phyloP scores from a whole-genome alignment of 306 rosid species.

The Inga oerstediana region DNA sequence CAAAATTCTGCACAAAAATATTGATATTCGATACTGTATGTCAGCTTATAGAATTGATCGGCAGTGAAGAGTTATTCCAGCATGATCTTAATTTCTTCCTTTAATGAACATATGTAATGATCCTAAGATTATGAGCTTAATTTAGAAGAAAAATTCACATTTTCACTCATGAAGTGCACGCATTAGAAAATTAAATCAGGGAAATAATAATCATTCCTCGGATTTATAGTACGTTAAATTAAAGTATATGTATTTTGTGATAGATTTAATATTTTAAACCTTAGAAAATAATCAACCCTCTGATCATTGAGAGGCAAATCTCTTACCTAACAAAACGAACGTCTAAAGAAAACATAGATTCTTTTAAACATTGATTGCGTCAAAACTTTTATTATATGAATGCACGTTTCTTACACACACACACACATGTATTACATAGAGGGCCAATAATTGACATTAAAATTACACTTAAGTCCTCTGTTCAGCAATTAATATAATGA shows the following conservation, averaged over 20 bases:
- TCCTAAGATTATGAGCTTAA: not conserved
- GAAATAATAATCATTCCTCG: not conserved
- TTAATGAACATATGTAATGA: not conserved
- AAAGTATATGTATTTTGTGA: not conserved
- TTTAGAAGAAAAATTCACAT: not conserved
- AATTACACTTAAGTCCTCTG: not conserved
- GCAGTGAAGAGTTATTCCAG: not conserved
- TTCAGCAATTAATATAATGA: not conserved
- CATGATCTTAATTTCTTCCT: not conserved
- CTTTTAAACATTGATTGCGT: too few relatives aligned
- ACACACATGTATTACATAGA: not conserved
- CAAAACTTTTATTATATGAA: too few relatives aligned
- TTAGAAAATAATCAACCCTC: not conserved
- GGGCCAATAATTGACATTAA: not conserved
- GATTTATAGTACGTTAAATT: not conserved
- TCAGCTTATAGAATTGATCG: not conserved
- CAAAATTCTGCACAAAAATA: not conserved
- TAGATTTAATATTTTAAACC: not conserved
- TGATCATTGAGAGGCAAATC: not conserved
- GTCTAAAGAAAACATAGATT: not conserved
- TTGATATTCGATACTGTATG: too few relatives aligned
- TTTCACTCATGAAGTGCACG: not conserved
- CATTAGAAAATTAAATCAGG: not conserved
- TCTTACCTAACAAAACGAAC: not conserved
- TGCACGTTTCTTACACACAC: too few relatives aligned